A percentile compares a stretch with the other conserved stretches of the same genome.
These are phyloP conservation scores for Lichtheimia ramosa DNA, from an alignment of 371 early-diverging fungal species.

Conservation along the genomic window DNA sequence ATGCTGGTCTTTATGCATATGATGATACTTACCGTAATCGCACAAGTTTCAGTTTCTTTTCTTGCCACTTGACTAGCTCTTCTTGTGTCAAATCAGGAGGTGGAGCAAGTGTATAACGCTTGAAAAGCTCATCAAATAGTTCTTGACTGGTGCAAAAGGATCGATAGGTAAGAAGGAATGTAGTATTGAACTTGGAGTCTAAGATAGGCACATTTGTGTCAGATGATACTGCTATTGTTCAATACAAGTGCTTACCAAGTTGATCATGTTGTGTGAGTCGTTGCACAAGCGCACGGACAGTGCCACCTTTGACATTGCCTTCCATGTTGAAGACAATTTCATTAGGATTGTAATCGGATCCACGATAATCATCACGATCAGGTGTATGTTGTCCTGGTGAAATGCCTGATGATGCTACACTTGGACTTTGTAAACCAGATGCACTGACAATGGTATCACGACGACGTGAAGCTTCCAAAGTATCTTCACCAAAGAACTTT, in stretches of 20 bases:
- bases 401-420: background rate
- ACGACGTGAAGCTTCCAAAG: slow-evolving; percentile 32
- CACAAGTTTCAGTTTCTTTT: slow-evolving; percentile 84
- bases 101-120: slow-evolving; percentile 71
- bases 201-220: background rate
- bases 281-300: slow-evolving; percentile 80
- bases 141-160: slow-evolving; percentile 79
- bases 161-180: slow-evolving; percentile 90
- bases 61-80: slow-evolving; percentile 79
- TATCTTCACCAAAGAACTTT: slow-evolving; percentile 73
- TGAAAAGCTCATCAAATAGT: slow-evolving; percentile 70
- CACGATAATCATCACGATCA: slow-evolving; percentile 64
- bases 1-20: background rate
- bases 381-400: slow-evolving; percentile 1
- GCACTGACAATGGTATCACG: slow-evolving; percentile 29
- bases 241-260: slow-evolving; percentile 42
- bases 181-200: slow-evolving; percentile 78
- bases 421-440: slow-evolving; percentile 5
- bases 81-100: slow-evolving; percentile 67
- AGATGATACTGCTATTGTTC: background rate
- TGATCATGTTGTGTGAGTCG: slow-evolving; percentile 86
- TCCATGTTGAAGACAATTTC: slow-evolving; percentile 85
- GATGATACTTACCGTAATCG: slow-evolving; percentile 61
- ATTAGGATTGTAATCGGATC: slow-evolving; percentile 66
- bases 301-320: slow-evolving; percentile 88